phyloP scores from a whole-genome alignment of 495 filamentous ascomycete species.

The Aspergillus coremiiformis region DNA sequence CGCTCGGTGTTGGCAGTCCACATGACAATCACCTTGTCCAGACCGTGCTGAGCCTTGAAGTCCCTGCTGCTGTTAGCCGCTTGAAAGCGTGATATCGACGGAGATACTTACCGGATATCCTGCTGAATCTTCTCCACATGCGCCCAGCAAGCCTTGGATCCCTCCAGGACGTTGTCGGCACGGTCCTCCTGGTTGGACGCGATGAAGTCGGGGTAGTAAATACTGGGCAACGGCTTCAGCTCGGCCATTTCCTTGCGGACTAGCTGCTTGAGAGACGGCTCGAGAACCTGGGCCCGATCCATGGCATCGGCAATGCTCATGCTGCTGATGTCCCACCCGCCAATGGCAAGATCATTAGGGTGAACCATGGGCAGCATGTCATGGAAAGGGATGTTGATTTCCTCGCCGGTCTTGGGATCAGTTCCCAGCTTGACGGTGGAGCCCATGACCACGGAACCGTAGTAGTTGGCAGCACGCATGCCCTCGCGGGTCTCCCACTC shows the following conservation, averaged over 20 bases:
- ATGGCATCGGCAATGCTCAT: constrained; percentile 86
- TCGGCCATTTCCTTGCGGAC: constrained; percentile 88
- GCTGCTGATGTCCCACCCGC: constrained; percentile 94
- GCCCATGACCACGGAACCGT: constrained; percentile 92
- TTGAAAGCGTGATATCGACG: not conserved
- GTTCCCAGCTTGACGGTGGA: constrained; percentile 95
- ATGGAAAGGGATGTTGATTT: constrained; percentile 95
- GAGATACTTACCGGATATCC: constrained; percentile 80
- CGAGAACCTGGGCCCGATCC: constrained; percentile 91
- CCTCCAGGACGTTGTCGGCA: constrained; percentile 83
- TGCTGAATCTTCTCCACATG: constrained; percentile 92
- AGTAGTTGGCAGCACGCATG: constrained; percentile 82
- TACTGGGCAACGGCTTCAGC: constrained; percentile 84
- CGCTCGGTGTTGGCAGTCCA: constrained; percentile 99
- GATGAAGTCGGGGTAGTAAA: constrained; percentile 99
- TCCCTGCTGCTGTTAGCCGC: constrained; percentile 47
- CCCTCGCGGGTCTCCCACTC: constrained; percentile 93
- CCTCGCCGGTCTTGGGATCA: constrained; percentile 73
- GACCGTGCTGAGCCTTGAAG: constrained; percentile 77
- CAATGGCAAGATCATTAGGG: constrained; percentile 90
- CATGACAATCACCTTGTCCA: constrained; percentile 95
- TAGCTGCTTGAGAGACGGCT: constrained; percentile 80
- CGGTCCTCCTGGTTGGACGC: constrained; percentile 97
- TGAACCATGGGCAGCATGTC: constrained; percentile 94
- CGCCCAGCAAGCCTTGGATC: constrained; percentile 71